Percentiles rank a stretch among this genome's conserved stretches.
phyloP scores from a whole-genome alignment of 345 rosid genomes.

The Turritis glabra region DNA sequence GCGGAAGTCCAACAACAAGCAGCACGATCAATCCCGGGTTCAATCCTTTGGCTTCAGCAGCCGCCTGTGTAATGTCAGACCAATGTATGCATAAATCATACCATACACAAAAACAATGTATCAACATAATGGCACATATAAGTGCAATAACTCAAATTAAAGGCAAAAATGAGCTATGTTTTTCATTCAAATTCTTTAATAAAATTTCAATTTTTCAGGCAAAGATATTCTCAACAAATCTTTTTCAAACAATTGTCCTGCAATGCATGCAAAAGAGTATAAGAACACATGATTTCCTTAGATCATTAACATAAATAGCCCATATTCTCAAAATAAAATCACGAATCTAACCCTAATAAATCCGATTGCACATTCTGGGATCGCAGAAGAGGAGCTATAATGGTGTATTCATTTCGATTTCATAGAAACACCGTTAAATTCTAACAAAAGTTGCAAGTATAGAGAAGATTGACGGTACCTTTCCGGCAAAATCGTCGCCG shows the following conservation, averaged over 20 bases:
- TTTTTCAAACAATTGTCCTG: no score
- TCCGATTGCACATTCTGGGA: background rate
- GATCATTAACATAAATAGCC: slow-evolving; percentile 5
- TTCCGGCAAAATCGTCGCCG: slow-evolving; percentile 29
- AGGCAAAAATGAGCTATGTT: no score
- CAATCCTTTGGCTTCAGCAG: slow-evolving; percentile 52
- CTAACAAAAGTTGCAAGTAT: background rate
- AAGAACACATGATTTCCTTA: background rate
- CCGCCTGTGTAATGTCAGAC: slow-evolving; percentile 22
- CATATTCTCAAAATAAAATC: background rate
- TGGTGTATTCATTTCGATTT: background rate
- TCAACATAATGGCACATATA: no score
- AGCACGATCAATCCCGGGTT: slow-evolving; percentile 75
- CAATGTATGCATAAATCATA: slow-evolving; percentile 3
- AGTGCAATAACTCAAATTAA: no score
- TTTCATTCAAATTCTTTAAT: no score
- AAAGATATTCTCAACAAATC: no score
- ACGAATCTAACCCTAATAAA: background rate
- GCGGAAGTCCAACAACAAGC: slow-evolving; percentile 54
- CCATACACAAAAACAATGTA: slow-evolving; percentile 4
- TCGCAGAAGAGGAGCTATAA: slow-evolving; percentile 7
- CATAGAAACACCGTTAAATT: background rate
- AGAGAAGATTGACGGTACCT: slow-evolving; percentile 24
- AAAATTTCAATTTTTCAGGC: no score
- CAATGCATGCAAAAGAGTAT: slow-evolving; percentile 3